phyloP scores from a whole-genome alignment of 176 grass and related monocot species.

The Eremochloa ophiuroides region DNA sequence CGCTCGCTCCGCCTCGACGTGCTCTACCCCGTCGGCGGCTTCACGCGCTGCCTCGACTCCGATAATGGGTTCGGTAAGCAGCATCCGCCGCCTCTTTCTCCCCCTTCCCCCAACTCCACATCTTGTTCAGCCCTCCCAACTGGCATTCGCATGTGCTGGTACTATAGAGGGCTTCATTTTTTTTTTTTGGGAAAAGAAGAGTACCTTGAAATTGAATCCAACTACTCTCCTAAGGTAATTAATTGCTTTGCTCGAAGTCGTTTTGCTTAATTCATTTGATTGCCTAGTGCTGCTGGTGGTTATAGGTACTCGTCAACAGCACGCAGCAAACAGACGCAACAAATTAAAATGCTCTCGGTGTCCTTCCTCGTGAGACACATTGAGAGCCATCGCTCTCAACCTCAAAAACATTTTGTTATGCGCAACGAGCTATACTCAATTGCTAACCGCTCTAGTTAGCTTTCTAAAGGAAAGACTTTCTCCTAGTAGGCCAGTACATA shows the following conservation, averaged over 20 bases:
- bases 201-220: background rate
- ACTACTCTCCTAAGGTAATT: background rate
- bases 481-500: too few species aligned
- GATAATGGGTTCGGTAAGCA: conserved; percentile 60
- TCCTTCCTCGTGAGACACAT: background rate
- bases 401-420: background rate
- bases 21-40: conserved; percentile 78
- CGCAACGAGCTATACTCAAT: background rate
- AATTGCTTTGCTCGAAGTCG: background rate
- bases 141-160: background rate
- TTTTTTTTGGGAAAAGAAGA: background rate
- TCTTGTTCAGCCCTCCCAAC: background rate
- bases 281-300: background rate
- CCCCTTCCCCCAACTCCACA: too few species aligned
- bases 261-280: conserved; percentile 1
- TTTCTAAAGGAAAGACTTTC: background rate
- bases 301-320: background rate
- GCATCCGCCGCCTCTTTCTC: background rate
- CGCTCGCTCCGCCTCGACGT: conserved; percentile 74
- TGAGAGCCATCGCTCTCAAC: background rate
- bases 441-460: background rate
- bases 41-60: conserved; percentile 82
- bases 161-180: background rate
- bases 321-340: background rate
- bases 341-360: background rate